Percentiles rank a stretch among this genome's conserved stretches.
Conservation (phyloP, 2,329 filamentous ascomycete species). For the Pestalotiopsis fici region DNA sequence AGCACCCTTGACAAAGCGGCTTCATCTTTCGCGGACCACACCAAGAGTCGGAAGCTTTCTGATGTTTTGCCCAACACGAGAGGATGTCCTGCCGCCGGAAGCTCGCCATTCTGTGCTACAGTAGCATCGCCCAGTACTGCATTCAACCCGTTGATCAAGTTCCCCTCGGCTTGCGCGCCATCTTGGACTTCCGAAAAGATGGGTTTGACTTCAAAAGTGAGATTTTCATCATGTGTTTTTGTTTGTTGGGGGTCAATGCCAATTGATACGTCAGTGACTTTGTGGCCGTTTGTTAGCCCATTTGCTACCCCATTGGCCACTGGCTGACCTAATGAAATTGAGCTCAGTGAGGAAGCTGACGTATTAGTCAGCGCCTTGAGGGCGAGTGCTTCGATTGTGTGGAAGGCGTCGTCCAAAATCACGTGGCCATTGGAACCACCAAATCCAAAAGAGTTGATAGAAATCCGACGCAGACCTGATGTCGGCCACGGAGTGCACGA, state of each 20-base stretch:
- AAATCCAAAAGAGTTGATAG: constrained; percentile 24
- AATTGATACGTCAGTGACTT: not conserved
- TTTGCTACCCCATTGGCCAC: not conserved
- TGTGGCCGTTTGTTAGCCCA: not conserved
- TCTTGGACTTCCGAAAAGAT: not conserved
- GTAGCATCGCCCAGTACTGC: no score
- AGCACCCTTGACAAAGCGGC: constrained; percentile 25
- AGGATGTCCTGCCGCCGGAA: no score
- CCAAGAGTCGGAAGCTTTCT: constrained; percentile 17
- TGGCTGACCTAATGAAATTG: not conserved
- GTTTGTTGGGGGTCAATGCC: not conserved
- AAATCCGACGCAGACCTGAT: constrained; percentile 12
- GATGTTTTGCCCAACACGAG: not conserved
- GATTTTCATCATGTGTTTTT: not conserved
- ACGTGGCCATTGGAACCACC: constrained; percentile 22
- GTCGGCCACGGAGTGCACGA: constrained; percentile 14
- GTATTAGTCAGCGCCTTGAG: constrained; percentile 10
- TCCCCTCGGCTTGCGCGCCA: not conserved
- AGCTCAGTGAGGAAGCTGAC: not conserved
- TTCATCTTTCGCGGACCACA: constrained; percentile 30
- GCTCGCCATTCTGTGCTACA: no score
- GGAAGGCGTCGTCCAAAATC: constrained; percentile 18
- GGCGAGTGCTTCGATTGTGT: constrained; percentile 11
- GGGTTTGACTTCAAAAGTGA: not conserved
- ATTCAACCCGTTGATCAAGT: not conserved